Evolutionary conservation across 2,329 filamentous ascomycete genomes (phyloP).

Genomic region (Colletotrichum echinochloae): DNA sequence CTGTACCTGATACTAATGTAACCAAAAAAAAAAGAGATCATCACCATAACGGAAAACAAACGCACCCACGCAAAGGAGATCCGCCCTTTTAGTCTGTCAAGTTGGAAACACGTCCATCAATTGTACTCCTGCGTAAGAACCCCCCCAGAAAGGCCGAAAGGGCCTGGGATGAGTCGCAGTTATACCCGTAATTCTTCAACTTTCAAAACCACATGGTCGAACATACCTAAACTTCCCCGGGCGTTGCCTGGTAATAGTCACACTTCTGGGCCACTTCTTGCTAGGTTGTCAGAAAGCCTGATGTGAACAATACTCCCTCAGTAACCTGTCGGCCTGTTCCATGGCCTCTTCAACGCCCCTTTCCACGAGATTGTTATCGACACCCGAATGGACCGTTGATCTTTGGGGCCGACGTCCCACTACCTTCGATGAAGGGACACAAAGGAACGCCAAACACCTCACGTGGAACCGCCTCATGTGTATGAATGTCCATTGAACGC

Average conservation of each 20-base stretch:
- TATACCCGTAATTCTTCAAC: neutral
- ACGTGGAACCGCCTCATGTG: neutral
- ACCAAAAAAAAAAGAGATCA: too few relatives aligned
- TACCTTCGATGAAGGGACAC: neutral
- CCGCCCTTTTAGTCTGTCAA: neutral
- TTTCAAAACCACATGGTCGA: too few relatives aligned
- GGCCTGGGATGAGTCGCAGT: neutral
- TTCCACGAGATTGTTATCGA: neutral
- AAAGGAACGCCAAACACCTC: neutral
- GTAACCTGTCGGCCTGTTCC: neutral
- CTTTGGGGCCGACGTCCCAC: neutral
- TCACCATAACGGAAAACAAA: too few relatives aligned
- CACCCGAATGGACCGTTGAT: neutral
- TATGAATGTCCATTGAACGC: constrained; percentile 4
- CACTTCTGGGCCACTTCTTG: neutral
- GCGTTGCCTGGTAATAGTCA: neutral
- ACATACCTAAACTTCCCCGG: neutral
- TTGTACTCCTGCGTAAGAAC: too few relatives aligned
- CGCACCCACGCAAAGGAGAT: too few relatives aligned
- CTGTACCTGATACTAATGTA: too few relatives aligned
- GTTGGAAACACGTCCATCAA: neutral
- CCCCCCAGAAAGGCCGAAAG: neutral
- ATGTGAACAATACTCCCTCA: neutral
- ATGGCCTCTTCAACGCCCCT: too few relatives aligned
- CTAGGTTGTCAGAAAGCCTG: neutral